A percentile compares a stretch with the other conserved stretches of the same genome.
These are phyloP conservation scores for Schizosaccharomyces lindneri DNA, from an alignment of 805 yeast genomes.

Conservation along the genomic window DNA sequence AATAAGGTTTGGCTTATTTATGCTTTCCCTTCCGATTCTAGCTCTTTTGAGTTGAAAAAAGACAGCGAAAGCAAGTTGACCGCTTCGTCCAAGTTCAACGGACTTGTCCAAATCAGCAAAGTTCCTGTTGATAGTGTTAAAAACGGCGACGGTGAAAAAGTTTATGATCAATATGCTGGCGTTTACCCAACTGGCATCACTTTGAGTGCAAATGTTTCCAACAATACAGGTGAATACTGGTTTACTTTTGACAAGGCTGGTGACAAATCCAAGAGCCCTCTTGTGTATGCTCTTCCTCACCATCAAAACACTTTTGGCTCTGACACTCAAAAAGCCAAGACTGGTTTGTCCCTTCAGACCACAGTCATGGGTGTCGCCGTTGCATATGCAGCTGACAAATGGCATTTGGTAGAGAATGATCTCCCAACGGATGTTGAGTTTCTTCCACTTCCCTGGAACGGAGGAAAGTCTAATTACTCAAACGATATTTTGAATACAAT, in stretches of 20 bases:
- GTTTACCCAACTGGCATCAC: conserved; percentile 27
- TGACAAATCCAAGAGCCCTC: conserved; percentile 17
- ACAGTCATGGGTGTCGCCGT: conserved; percentile 21
- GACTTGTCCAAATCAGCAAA: conserved; percentile 35
- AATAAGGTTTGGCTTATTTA: conserved; percentile 42
- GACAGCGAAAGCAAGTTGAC: conserved; percentile 15
- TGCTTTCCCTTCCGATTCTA: conserved; percentile 12
- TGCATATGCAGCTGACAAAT: conserved; percentile 14
- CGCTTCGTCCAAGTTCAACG: conserved; percentile 23
- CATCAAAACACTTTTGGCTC: conserved; percentile 23
- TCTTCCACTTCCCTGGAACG: conserved; percentile 26
- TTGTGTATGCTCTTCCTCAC: conserved; percentile 48
- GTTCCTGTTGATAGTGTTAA: conserved; percentile 15
- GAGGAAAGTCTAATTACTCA: conserved; percentile 17
- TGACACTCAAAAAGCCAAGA: conserved; percentile 5
- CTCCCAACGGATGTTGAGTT: conserved; percentile 23
- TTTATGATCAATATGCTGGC: conserved; percentile 40
- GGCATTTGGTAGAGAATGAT: conserved; percentile 14
- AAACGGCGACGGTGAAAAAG: conserved; percentile 9
- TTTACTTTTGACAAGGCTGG: conserved; percentile 21
- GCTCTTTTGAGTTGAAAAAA: background rate
- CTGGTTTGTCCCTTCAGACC: conserved; percentile 19
- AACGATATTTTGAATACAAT: conserved; percentile 20
- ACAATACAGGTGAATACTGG: conserved; percentile 18
- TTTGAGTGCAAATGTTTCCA: conserved; percentile 17